A percentile compares a stretch with the other conserved stretches of the same genome.
Conservation (phyloP, 495 filamentous ascomycete genomes). For the Lentithecium fluviatile region DNA sequence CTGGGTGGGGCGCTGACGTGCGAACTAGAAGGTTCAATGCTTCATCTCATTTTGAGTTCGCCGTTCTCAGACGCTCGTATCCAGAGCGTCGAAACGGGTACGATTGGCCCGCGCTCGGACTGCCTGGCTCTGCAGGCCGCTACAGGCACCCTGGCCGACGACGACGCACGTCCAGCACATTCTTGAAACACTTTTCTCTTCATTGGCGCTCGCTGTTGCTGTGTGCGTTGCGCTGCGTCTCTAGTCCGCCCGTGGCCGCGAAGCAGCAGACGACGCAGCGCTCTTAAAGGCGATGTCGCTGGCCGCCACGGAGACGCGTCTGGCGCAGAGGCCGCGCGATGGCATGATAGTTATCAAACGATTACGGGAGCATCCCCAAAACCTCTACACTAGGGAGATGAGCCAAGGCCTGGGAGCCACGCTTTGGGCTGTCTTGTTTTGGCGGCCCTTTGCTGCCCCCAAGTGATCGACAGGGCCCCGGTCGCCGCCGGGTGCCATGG, state of each 20-base stretch:
- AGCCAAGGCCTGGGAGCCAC: constrained; percentile 11
- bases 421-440: constrained; percentile 25
- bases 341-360: constrained; percentile 11
- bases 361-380: constrained; percentile 1
- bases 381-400: constrained; percentile 3
- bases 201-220: constrained; percentile 12
- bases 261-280: background rate
- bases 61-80: background rate
- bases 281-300: background rate
- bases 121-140: constrained; percentile 2
- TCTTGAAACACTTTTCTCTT: constrained; percentile 28
- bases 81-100: too few relatives aligned
- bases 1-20: constrained; percentile 17
- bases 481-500: background rate
- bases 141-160: constrained; percentile 12
- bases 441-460: constrained; percentile 2
- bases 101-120: background rate
- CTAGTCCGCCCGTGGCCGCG: background rate
- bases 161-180: constrained; percentile 21
- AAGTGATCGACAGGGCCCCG: constrained; percentile 22
- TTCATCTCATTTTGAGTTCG: constrained; percentile 1
- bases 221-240: background rate
- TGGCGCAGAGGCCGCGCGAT: constrained; percentile 13
- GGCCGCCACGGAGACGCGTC: background rate
- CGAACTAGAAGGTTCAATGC: constrained; percentile 1